Conservation (phyloP, 441 rosid genomes). For the Iberis amara region DNA sequence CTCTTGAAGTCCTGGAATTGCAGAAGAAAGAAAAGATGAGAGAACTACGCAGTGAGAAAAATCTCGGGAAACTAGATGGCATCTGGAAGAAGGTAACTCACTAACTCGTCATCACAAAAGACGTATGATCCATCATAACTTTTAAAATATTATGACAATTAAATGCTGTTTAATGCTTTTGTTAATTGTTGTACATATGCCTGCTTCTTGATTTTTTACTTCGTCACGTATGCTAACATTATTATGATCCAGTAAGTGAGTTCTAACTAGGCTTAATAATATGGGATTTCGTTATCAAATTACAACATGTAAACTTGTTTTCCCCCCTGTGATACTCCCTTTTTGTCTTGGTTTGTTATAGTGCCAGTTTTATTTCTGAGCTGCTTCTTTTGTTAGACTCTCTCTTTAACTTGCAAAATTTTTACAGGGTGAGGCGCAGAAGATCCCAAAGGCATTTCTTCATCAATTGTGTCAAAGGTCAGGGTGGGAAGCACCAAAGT, state of each 20-base stretch:
- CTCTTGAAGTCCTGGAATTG: slow-evolving; percentile 52
- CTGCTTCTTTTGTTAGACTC: not conserved
- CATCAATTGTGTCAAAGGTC: slow-evolving; percentile 89
- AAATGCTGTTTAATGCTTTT: not conserved
- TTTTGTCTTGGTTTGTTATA: not conserved
- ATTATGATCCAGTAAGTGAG: not conserved
- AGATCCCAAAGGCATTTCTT: slow-evolving; percentile 78
- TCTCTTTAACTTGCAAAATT: slow-evolving; percentile 21
- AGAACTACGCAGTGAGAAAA: slow-evolving; percentile 54
- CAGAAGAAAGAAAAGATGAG: slow-evolving; percentile 65
- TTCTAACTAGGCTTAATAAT: too few species aligned
- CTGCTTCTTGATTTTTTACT: slow-evolving; percentile 2
- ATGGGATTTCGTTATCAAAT: too few species aligned
- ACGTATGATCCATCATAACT: not conserved
- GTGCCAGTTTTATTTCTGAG: slow-evolving; percentile 1
- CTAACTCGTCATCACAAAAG: slow-evolving; percentile 27
- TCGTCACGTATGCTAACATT: slow-evolving; percentile 17
- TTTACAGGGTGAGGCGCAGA: slow-evolving; percentile 73
- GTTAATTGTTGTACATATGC: not conserved
- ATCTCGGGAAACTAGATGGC: slow-evolving; percentile 67
- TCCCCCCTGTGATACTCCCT: too few species aligned
- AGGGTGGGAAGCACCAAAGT: slow-evolving; percentile 96
- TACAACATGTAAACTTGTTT: too few species aligned
- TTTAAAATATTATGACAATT: not conserved
- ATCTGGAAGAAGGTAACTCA: slow-evolving; percentile 86